Base-by-base conservation (phyloP, 2,329 filamentous ascomycete genomes). In the Colletotrichum nymphaeae region DNA sequence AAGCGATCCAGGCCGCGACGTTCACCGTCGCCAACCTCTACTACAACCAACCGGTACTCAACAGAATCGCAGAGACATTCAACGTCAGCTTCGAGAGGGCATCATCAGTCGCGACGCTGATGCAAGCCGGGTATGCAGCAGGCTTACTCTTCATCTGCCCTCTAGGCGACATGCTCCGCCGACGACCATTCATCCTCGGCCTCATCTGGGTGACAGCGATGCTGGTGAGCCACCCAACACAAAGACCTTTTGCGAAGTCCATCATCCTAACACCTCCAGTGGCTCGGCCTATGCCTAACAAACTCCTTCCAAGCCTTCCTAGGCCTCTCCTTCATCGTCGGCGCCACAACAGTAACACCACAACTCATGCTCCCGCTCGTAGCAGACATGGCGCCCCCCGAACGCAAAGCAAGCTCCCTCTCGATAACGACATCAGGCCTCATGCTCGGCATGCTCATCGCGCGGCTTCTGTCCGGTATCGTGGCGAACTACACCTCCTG, bases 21-120 rank as follows among this genome's bases (percentile, higher is more conserved):
- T 91, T 94, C 76, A 94, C 93, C 0, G 94, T 95, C 7, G 93
- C 93, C 22, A 95, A 95, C 76, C 84, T 96, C 3, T 96, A 96
- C 83, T 95, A 96, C 81, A 94, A 89, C 72, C 93, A 95, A 77
- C 93, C 94, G 0, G 93, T 96, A 59, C 84, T 96, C 28, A 94
- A 95, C 78, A 89, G 93, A 63, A 87, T 97, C 53, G 93, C 94
- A 0, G 80, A 86, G 11, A 92, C 93, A 19, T 96, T 97, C 78
- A 78, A 88, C 66, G 92, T 96, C 60, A 88, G 87, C 9, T 93
- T 94, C 78, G 93, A 94, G 77, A 86, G 88, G 67, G 90, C 93
- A 0, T 88, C 88, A 1, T 83, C 86, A 53, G 91, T 96, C 28
- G 93, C 94, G 1, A 96, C 94, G 0, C 84, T 95, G 56, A 91